Percentiles rank a stretch among this genome's conserved stretches.
phyloP scores from a whole-genome alignment of 2,329 filamentous ascomycete genomes.

The Emericellopsis atlantica region DNA sequence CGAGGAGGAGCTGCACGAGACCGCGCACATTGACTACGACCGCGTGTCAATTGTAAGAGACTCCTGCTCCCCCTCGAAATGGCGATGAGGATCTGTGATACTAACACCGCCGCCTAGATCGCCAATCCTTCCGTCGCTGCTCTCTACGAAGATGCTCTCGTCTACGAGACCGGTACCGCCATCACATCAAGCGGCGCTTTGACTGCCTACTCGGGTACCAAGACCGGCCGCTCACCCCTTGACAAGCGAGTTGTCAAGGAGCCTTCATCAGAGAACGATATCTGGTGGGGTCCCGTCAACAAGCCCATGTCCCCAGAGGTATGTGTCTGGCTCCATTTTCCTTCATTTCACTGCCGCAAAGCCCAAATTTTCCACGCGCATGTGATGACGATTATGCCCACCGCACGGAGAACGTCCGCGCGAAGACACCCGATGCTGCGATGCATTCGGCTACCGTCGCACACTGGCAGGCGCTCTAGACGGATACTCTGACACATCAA shows the following conservation, averaged over 20 bases:
- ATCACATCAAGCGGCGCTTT: slow-evolving; percentile 93
- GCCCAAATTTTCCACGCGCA: background rate
- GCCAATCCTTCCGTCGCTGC: slow-evolving; percentile 92
- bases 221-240: slow-evolving; percentile 91
- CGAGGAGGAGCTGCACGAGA: slow-evolving; percentile 92
- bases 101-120: slow-evolving; percentile 27
- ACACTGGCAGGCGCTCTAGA: background rate
- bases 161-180: slow-evolving; percentile 92
- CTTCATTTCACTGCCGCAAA: background rate
- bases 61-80: background rate
- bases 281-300: slow-evolving; percentile 99
- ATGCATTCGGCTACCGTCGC: slow-evolving; percentile 1
- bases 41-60: slow-evolving; percentile 84
- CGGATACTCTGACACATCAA: background rate
- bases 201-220: slow-evolving; percentile 94
- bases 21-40: slow-evolving; percentile 98
- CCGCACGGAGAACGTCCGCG: too few species aligned
- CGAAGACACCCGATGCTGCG: too few species aligned
- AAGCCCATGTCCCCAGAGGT: slow-evolving; percentile 97
- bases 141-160: slow-evolving; percentile 94
- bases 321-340: slow-evolving; percentile 20
- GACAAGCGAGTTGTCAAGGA: slow-evolving; percentile 98
- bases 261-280: slow-evolving; percentile 71
- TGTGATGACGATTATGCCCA: background rate
- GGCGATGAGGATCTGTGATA: background rate